Percentiles rank a stretch among this genome's conserved stretches.
These are phyloP conservation scores for Arabis alpina DNA, from an alignment of 345 rosid species.

Conservation along the genomic window DNA sequence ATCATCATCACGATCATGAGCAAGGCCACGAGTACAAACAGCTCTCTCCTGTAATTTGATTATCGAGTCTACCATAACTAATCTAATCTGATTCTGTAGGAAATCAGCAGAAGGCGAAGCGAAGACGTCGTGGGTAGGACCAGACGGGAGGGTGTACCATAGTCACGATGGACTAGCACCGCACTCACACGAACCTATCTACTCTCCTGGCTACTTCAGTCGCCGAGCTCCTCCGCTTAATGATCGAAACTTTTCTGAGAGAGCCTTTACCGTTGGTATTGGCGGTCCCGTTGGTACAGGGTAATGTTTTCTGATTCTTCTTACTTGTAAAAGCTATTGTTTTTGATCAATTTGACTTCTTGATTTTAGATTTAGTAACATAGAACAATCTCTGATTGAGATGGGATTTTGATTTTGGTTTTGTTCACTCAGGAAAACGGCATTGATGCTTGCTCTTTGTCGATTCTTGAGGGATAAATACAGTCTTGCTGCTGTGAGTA, in stretches of 20 bases:
- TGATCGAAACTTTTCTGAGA: constrained; percentile 74
- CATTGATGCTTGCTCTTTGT: constrained; percentile 89
- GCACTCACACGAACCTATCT: constrained; percentile 96
- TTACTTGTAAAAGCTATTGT: not conserved
- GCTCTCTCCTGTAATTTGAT: not conserved
- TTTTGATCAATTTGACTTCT: not conserved
- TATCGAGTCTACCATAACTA: not conserved
- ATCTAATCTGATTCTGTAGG: constrained; percentile 33
- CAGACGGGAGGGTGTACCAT: constrained; percentile 81
- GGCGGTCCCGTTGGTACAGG: constrained; percentile 99
- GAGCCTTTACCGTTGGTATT: constrained; percentile 95
- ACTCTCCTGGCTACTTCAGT: constrained; percentile 92
- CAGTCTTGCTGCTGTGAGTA: constrained; percentile 97
- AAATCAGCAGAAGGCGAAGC: constrained; percentile 26
- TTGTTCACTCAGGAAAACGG: constrained; percentile 71
- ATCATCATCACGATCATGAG: constrained; percentile 26
- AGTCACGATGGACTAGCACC: constrained; percentile 99
- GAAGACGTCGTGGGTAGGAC: constrained; percentile 65
- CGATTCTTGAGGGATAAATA: constrained; percentile 74
- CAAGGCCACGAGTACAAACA: constrained; percentile 19
- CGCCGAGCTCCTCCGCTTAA: constrained; percentile 84
- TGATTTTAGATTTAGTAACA: constrained; percentile 8
- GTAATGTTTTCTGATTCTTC: constrained; percentile 43
- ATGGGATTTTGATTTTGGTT: constrained; percentile 4
- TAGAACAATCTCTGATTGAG: not conserved